A percentile compares a stretch with the other conserved stretches of the same genome.
These are phyloP conservation scores for Coemansia sp. DNA, from an alignment of 192 early-diverging fungal genomes.

Conservation along the genomic window DNA sequence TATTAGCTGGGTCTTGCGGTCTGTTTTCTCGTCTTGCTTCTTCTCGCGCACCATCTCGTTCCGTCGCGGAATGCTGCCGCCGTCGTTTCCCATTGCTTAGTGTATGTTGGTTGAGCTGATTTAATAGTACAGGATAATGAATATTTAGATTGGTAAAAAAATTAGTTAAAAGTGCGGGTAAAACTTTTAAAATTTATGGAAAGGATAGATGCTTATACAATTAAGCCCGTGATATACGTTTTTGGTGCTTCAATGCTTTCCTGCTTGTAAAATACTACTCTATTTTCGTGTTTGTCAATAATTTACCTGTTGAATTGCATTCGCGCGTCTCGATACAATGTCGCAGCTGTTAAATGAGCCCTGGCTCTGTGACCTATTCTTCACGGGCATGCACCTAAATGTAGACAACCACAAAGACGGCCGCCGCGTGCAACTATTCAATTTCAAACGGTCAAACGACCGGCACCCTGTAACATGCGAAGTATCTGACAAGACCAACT, in stretches of 20 bases:
- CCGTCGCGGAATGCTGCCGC: constrained; percentile 54
- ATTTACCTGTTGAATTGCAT: too few relatives aligned
- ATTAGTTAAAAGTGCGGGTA: neutral
- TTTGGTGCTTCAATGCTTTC: too few relatives aligned
- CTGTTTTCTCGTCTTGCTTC: constrained; percentile 37
- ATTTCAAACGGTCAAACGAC: constrained; percentile 7
- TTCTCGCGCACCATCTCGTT: constrained; percentile 51
- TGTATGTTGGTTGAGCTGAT: neutral
- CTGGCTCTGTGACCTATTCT: constrained; percentile 29
- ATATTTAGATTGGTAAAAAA: too few relatives aligned
- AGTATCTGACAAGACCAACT: constrained; percentile 40
- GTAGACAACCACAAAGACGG: constrained; percentile 9
- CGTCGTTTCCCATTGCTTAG: constrained; percentile 52
- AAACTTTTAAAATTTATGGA: neutral
- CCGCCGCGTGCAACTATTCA: constrained; percentile 27
- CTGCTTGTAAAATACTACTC: neutral
- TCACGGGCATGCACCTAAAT: neutral
- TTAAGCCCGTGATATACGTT: neutral
- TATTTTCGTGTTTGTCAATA: neutral
- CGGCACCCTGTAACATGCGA: constrained; percentile 31
- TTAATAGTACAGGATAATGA: too few relatives aligned
- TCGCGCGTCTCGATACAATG: constrained; percentile 10
- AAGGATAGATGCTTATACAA: neutral
- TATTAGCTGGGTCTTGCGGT: constrained; percentile 21
- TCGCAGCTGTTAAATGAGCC: constrained; percentile 19